phyloP scores from a whole-genome alignment of 257 asterid species.

The Nicotiana tabacum region DNA sequence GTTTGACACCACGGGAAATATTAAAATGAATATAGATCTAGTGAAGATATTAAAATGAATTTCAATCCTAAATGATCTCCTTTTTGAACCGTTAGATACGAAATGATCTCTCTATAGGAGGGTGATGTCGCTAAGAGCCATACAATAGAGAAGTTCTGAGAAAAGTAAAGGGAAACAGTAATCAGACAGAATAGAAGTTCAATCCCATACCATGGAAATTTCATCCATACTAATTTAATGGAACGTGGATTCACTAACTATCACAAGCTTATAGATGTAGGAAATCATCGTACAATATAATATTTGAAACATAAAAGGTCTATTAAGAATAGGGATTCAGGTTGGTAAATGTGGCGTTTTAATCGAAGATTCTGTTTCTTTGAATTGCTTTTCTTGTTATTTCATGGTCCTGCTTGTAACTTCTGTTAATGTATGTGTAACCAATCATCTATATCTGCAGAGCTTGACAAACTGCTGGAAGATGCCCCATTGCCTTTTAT shows the following conservation, averaged over 20 bases:
- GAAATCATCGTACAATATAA: neutral
- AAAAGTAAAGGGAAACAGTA: neutral
- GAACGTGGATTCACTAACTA: neutral
- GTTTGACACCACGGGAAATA: neutral
- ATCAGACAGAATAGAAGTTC: neutral
- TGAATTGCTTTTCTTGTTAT: neutral
- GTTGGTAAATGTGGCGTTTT: neutral
- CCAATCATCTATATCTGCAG: slow-evolving; percentile 27
- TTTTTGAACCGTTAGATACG: no score
- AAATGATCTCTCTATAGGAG: neutral
- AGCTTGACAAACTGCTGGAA: slow-evolving; percentile 87
- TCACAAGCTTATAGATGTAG: neutral
- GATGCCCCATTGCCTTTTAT: slow-evolving; percentile 94
- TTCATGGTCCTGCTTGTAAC: neutral
- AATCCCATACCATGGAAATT: neutral
- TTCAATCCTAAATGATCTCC: no score
- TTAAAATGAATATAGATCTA: neutral
- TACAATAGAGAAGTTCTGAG: neutral
- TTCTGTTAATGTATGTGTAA: no score
- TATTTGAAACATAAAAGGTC: neutral
- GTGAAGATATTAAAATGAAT: no score
- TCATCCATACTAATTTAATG: neutral
- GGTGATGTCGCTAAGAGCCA: neutral
- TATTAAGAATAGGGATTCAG: neutral
- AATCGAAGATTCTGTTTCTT: neutral